Evolutionary conservation across 2,329 filamentous ascomycete species (phyloP).

Genomic region (Thermoascus crustaceus): DNA sequence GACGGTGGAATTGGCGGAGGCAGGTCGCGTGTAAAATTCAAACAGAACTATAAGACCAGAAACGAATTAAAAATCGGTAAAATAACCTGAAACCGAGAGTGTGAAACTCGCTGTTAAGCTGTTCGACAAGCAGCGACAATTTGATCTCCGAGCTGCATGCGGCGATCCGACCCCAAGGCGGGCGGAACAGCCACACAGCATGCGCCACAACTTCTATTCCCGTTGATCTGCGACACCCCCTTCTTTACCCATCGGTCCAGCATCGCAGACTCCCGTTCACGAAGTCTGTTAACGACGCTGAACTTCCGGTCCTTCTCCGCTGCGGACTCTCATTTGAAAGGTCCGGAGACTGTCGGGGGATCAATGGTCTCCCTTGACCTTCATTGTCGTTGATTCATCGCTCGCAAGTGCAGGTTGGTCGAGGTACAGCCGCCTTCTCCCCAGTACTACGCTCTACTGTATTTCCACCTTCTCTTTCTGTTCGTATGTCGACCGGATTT

Average conservation of each 20-base stretch:
- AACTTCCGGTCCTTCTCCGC: conserved; percentile 3
- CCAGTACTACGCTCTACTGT: conserved; percentile 10
- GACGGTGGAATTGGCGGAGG: neutral
- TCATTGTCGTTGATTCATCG: conserved; percentile 18
- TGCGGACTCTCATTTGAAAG: conserved; percentile 13
- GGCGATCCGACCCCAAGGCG: neutral
- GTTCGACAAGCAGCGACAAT: too few relatives aligned
- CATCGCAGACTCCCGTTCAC: conserved; percentile 3
- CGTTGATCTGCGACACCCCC: conserved; percentile 9
- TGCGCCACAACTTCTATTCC: conserved; percentile 5
- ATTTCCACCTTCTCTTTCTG: conserved; percentile 18
- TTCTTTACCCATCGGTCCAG: conserved; percentile 10
- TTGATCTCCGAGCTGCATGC: too few relatives aligned
- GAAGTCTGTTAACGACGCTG: neutral
- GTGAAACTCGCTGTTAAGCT: too few relatives aligned
- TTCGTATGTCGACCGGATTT: conserved; percentile 49
- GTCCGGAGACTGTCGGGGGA: conserved; percentile 17
- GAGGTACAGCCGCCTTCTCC: conserved; percentile 1
- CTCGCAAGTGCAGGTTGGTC: conserved; percentile 8
- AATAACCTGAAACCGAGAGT: too few relatives aligned
- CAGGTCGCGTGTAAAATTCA: neutral
- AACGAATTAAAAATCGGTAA: too few relatives aligned
- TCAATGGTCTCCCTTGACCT: conserved; percentile 19
- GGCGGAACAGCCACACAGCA: conserved; percentile 2
- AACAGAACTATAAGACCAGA: too few relatives aligned